Conservation (phyloP, 306 rosid genomes). For the Prunus kanzakura region DNA sequence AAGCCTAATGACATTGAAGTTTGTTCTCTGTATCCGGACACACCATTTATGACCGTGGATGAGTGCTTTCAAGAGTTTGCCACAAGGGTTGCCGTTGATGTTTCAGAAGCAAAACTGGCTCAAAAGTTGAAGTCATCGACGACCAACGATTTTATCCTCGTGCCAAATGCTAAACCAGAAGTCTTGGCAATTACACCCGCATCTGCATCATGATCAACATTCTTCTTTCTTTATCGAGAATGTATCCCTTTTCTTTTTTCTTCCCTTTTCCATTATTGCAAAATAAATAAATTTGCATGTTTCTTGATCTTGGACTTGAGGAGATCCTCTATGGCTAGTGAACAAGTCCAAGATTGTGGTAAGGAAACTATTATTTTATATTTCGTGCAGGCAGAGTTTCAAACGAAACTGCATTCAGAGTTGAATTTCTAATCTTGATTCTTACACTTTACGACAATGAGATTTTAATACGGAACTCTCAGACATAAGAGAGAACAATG, state of each 20-base stretch:
- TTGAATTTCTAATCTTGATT: no score
- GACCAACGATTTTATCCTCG: conserved; percentile 3
- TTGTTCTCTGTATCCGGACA: conserved; percentile 42
- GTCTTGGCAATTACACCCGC: not conserved
- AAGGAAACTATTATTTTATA: not conserved
- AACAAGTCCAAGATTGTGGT: not conserved
- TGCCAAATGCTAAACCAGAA: conserved; percentile 6
- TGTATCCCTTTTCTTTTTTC: not conserved
- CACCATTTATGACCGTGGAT: conserved; percentile 33
- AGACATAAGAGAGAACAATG: no score
- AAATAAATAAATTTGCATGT: no score
- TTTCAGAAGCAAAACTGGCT: not conserved
- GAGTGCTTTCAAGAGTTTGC: conserved; percentile 46
- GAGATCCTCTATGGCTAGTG: not conserved
- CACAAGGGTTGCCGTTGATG: not conserved
- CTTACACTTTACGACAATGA: no score
- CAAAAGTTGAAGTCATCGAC: not conserved
- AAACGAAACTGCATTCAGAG: not conserved
- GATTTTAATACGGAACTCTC: no score
- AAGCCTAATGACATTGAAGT: conserved; percentile 41
- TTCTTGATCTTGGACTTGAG: not conserved
- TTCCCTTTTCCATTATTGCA: not conserved
- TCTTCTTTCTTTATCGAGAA: not conserved
- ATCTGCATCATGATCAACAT: not conserved
- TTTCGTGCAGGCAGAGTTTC: not conserved